Percentiles rank a stretch among this genome's conserved stretches.
phyloP scores from a whole-genome alignment of 1,284 basidiomycete species.

The Filobasidium uniguttulatum region DNA sequence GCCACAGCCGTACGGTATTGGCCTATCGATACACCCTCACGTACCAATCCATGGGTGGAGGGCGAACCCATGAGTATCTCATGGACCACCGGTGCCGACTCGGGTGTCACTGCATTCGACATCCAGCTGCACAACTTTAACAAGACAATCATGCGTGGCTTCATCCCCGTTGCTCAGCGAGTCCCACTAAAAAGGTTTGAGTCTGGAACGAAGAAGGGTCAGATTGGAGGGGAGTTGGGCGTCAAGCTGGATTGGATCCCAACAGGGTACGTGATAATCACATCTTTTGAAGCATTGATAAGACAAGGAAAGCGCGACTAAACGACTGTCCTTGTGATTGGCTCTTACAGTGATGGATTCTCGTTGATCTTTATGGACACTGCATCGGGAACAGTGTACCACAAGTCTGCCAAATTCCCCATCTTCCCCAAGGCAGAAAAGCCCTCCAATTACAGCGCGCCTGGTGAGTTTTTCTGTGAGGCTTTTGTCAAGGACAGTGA shows the following conservation, averaged over 20 bases:
- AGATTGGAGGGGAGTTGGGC: conserved; percentile 33
- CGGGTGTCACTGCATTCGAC: conserved; percentile 29
- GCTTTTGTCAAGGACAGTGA: neutral
- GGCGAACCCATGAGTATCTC: conserved; percentile 30
- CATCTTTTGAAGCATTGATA: neutral
- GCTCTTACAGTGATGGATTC: conserved; percentile 23
- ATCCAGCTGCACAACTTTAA: conserved; percentile 35
- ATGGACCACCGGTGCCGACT: conserved; percentile 30
- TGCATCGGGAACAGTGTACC: conserved; percentile 29
- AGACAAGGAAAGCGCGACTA: no score
- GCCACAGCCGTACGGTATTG: conserved; percentile 31
- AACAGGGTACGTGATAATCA: conserved; percentile 25
- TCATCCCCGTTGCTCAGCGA: conserved; percentile 28
- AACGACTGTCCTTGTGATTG: neutral
- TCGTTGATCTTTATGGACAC: conserved; percentile 32
- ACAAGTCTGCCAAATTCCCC: conserved; percentile 29
- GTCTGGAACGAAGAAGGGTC: conserved; percentile 20
- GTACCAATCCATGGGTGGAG: conserved; percentile 29
- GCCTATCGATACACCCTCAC: conserved; percentile 28
- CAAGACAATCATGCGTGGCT: conserved; percentile 30
- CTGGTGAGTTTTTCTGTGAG: conserved; percentile 16
- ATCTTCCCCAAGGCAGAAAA: conserved; percentile 20
- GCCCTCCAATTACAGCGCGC: conserved; percentile 25
- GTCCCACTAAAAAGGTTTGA: conserved; percentile 27
- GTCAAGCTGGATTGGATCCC: conserved; percentile 26